Base-by-base conservation (phyloP, 441 rosid genomes). In the Croton setiger region DNA sequence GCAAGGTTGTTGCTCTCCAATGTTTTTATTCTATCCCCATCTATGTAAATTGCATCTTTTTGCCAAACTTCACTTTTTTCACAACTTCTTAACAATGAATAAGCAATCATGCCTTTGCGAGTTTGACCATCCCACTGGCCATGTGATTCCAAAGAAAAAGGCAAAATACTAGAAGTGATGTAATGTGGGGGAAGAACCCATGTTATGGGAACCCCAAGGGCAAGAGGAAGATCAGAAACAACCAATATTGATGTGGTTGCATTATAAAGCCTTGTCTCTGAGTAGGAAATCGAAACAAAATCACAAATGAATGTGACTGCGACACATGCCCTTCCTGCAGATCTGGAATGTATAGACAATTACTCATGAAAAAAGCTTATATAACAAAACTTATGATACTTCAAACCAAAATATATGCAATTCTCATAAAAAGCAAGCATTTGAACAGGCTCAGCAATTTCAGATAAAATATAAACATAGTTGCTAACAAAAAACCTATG, bases 131-230 rank as follows among this genome's bases (percentile, higher is more conserved):
- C 93, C 83, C 77, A 74, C 48, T 82, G 83, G 64, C 84, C 81
- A 58, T 76, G 80, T 61, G 84, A 74, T 71, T 86, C 91, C 41
- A 51, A 37, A 23, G 91, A 85, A 45, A 79, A 84, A 37, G 94
- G 90, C 75, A 94, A 85, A 63, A 87, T 80, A 76, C 82, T 75
- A 67, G 97, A 92, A 71, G 96, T 84, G 41, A 87, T 69, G 81
- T 90, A 94, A 67, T 80, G 82, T n/a, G 99, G 96, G 52, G 99
- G 99, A 70, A 94, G 90, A 81, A 92, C 67, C 99, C 99, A 92
- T 71, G 99, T 90, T 72, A 87, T 79, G 60, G 93, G 94, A 73
- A 72, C 83, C 60, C 99, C 99, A 69, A 87, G 99, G 47, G 94
- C 84, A 78, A 94, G 89, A 71, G 98, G 99, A 70, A 93, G 92